A percentile compares a stretch with the other conserved stretches of the same genome.
These are phyloP conservation scores for Xylariaceae sp. DNA, from an alignment of 2,329 filamentous ascomycete species.

Conservation along the genomic window DNA sequence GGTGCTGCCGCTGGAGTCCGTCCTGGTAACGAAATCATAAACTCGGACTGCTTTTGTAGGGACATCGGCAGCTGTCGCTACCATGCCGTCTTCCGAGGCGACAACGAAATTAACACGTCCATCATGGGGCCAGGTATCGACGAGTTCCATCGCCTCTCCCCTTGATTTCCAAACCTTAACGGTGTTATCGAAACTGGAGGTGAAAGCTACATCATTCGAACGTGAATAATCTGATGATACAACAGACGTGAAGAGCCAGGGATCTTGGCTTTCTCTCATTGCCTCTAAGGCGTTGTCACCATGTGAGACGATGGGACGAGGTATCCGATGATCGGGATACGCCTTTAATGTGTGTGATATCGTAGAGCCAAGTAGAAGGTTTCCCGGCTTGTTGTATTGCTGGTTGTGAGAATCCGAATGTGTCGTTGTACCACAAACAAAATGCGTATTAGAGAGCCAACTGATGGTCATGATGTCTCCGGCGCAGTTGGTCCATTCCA, in stretches of 20 bases:
- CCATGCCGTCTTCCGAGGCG: conserved; percentile 51
- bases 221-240: conserved; percentile 62
- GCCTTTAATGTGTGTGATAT: conserved; percentile 48
- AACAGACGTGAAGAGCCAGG: conserved; percentile 67
- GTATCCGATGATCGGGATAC: conserved; percentile 60
- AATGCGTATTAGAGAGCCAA: conserved; percentile 57
- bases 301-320: conserved; percentile 54
- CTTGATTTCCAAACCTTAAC: conserved; percentile 61
- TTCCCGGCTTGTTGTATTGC: conserved; percentile 68
- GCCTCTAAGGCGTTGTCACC: conserved; percentile 58
- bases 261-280: conserved; percentile 62
- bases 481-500: conserved; percentile 63
- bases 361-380: conserved; percentile 59
- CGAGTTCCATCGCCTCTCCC: conserved; percentile 46
- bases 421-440: conserved; percentile 64
- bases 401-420: conserved; percentile 67
- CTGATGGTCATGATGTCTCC: conserved; percentile 62
- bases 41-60: conserved; percentile 57
- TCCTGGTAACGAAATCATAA: conserved; percentile 43
- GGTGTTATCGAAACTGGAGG: conserved; percentile 63
- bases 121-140: conserved; percentile 58
- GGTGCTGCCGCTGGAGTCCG: background rate
- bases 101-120: conserved; percentile 67
- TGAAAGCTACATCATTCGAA: conserved; percentile 52
- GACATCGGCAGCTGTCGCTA: conserved; percentile 64